Conservation (phyloP, 371 early-diverging fungal species). For the Catenaria anguillulae region DNA sequence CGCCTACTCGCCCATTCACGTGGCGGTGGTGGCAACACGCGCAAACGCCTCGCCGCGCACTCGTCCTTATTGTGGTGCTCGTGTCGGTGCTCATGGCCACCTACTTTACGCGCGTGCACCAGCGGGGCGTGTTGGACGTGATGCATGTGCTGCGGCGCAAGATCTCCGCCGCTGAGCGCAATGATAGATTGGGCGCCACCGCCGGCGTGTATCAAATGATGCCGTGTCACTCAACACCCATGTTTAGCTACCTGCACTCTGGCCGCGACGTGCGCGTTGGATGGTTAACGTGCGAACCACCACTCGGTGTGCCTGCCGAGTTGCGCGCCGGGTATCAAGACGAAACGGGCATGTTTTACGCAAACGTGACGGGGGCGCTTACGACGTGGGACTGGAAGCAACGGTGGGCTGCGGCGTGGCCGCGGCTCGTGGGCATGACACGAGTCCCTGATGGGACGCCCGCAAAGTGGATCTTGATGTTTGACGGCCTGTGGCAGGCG, state of each 20-base stretch:
- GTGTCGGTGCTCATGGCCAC: constrained; percentile 36
- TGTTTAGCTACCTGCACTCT: constrained; percentile 61
- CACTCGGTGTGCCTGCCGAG: constrained; percentile 27
- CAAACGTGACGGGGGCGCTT: constrained; percentile 44
- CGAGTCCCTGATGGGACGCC: constrained; percentile 12
- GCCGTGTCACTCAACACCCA: constrained; percentile 95
- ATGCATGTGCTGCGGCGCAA: constrained; percentile 50
- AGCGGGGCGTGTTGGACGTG: constrained; percentile 84
- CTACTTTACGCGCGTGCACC: constrained; percentile 61
- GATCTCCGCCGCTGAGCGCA: constrained; percentile 16
- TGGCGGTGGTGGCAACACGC: background rate
- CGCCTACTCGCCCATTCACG: background rate
- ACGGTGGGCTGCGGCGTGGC: constrained; percentile 5
- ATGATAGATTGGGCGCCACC: background rate
- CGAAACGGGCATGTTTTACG: constrained; percentile 70
- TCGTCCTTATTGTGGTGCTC: constrained; percentile 7
- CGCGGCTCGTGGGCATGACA: background rate
- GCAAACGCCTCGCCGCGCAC: background rate
- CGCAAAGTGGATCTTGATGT: constrained; percentile 53
- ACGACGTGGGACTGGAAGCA: constrained; percentile 5
- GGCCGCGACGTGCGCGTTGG: constrained; percentile 40
- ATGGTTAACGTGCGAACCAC: constrained; percentile 85
- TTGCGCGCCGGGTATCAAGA: constrained; percentile 34
- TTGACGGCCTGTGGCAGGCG: constrained; percentile 34
- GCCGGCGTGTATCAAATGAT: constrained; percentile 52